Base-by-base conservation (phyloP, 495 filamentous ascomycete genomes). In the Stereocaulon alpinum region DNA sequence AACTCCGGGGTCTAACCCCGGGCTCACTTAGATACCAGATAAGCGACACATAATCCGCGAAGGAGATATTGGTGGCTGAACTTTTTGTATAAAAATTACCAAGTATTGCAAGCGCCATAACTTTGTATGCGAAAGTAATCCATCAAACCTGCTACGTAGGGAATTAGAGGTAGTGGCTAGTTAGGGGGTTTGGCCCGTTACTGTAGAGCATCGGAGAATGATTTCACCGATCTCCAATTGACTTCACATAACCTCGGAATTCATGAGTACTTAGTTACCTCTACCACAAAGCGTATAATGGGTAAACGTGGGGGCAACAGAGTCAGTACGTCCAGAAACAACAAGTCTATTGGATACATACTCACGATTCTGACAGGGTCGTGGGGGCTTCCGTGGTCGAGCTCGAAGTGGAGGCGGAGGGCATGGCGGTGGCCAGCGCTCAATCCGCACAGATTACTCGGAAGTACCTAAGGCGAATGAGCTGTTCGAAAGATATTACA, bases 401-500 rank as follows among this genome's bases (percentile, higher is more conserved):
- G 58, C 70, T 29, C 66, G 70, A n/a, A 66, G 68, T 29, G 29
- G 58, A 45, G 62, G 70, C 32, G 61, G 71, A 54, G 66, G 69
- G 20, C 62, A 63, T 17, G 55, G 63, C 49, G 54, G 68, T 43
- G 64, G 63, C 53, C 64, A 70, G 61, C 65, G 64, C 63, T 64
- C 68, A 54, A 66, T 66, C 18, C 70, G 73, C 40, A 63, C 66
- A 47, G 68, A 72, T 55, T 88, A 81, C 67, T 69, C 76, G 20
- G 83, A 85, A 29, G 74, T 89, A 22, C 64, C 72, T 43, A 88
- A 86, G 70, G 70, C 80, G 61, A 95, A 97, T 70, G 83, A 84
- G 60, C 81, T 82, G 56, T 83, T 90, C 52, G 85, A 97, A 70
- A 73, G 74, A 56, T 97, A 84, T 74, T 98, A 98, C 75, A 86